phyloP scores from a whole-genome alignment of 1,284 basidiomycete species.

The Fomitopsis pinicola region DNA sequence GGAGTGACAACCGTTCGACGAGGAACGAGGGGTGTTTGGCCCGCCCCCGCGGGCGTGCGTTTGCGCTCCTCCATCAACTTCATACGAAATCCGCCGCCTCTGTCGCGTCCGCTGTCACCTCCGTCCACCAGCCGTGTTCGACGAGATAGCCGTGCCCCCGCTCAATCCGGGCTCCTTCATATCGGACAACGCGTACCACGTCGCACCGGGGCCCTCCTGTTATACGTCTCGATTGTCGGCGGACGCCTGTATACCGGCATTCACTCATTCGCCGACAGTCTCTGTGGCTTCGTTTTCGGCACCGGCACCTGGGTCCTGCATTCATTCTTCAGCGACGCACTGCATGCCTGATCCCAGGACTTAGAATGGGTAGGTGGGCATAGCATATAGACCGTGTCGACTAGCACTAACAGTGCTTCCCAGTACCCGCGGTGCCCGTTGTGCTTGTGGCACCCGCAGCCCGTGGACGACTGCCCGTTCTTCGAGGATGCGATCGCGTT shows the following conservation, averaged over 20 bases:
- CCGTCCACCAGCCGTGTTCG: constrained; percentile 5
- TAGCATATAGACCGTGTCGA: background rate
- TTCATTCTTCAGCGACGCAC: constrained; percentile 30
- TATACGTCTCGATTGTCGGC: constrained; percentile 82
- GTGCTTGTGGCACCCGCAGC: constrained; percentile 82
- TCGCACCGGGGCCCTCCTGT: constrained; percentile 42
- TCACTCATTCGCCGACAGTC: constrained; percentile 83
- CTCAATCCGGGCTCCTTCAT: constrained; percentile 25
- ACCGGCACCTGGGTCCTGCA: constrained; percentile 60
- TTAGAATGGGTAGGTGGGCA: constrained; percentile 51
- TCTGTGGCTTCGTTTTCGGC: constrained; percentile 65
- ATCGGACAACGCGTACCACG: constrained; percentile 39
- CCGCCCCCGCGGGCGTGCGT: constrained; percentile 15
- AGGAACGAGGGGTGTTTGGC: no score
- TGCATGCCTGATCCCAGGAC: constrained; percentile 49
- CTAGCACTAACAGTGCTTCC: background rate
- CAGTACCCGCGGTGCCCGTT: constrained; percentile 67
- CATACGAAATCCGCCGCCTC: constrained; percentile 30
- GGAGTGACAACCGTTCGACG: no score
- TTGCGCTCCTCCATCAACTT: constrained; percentile 48
- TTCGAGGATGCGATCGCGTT: constrained; percentile 98
- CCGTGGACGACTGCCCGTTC: constrained; percentile 95
- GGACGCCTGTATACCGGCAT: constrained; percentile 90
- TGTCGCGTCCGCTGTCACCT: constrained; percentile 2
- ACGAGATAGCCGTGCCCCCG: background rate